phyloP scores from a whole-genome alignment of 352 stramenopile genomes.

The Vaucheria bursata region DNA sequence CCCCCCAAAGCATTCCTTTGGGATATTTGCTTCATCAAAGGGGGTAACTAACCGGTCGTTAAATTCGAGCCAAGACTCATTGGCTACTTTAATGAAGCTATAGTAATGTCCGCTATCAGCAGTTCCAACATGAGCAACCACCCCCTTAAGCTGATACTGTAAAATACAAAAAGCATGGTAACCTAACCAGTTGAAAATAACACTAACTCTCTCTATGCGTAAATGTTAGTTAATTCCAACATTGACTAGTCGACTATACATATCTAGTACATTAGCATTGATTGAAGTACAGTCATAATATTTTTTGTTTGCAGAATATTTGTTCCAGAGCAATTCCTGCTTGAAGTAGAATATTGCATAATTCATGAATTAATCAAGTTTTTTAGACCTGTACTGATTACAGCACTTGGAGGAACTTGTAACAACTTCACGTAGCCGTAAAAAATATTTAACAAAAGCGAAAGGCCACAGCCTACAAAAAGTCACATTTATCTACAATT shows the following conservation, averaged over 20 bases:
- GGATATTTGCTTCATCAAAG: conserved; percentile 65
- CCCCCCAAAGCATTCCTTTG: conserved; percentile 74
- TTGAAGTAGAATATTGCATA: no score
- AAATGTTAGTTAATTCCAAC: conserved; percentile 17
- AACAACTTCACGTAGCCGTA: no score
- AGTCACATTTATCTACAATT: no score
- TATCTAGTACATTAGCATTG: background rate
- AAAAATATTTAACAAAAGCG: no score
- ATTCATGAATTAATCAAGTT: no score
- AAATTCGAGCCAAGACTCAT: conserved; percentile 69
- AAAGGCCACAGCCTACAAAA: no score
- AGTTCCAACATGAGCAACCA: conserved; percentile 79
- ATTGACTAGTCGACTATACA: no score
- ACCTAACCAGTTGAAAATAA: background rate
- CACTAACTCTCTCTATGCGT: conserved; percentile 2
- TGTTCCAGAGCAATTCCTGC: no score
- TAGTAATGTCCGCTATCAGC: conserved; percentile 84
- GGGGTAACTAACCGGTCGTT: conserved; percentile 74
- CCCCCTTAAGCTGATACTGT: conserved; percentile 70
- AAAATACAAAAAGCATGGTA: background rate
- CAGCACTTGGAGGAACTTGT: no score
- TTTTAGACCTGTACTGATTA: no score
- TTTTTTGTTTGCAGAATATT: no score
- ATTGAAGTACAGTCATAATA: no score
- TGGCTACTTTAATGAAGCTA: conserved; percentile 61